Conservation (phyloP, 805 yeast species). For the Kodamaea leandrae region DNA sequence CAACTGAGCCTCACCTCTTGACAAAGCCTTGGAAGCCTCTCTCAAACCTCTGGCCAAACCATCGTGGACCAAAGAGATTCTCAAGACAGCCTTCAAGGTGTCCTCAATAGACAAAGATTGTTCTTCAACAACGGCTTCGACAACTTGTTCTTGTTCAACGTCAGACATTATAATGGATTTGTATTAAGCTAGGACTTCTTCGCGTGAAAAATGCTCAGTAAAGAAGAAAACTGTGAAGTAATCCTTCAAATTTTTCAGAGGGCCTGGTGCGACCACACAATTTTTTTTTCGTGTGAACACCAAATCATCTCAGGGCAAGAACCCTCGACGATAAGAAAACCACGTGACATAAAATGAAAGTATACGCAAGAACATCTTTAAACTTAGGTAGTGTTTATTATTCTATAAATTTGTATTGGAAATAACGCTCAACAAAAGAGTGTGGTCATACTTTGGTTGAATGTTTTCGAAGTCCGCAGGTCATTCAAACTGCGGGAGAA, state of each 20-base stretch:
- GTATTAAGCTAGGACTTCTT: conserved; percentile 57
- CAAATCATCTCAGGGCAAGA: background rate
- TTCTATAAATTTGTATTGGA: background rate
- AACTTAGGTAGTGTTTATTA: background rate
- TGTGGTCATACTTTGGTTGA: background rate
- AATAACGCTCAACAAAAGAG: background rate
- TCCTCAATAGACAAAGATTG: conserved; percentile 95
- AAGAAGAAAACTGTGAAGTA: conserved; percentile 8
- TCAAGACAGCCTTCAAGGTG: conserved; percentile 95
- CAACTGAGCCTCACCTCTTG: conserved; percentile 96
- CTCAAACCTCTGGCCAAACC: conserved; percentile 99
- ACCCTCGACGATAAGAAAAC: background rate
- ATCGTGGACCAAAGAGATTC: conserved; percentile 96
- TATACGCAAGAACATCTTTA: too few relatives aligned
- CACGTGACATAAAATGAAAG: background rate
- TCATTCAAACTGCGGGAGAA: conserved; percentile 1
- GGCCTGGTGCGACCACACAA: background rate
- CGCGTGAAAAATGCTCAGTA: conserved; percentile 51
- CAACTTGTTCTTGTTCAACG: conserved; percentile 83
- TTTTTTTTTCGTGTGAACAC: background rate
- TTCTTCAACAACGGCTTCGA: conserved; percentile 81
- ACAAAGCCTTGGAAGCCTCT: conserved; percentile 98
- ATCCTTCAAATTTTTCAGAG: conserved; percentile 6
- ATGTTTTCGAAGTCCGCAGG: background rate
- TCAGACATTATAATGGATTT: conserved; percentile 67